phyloP scores from a whole-genome alignment of 768 basidiomycete genomes.

The Boletus rubropictus region DNA sequence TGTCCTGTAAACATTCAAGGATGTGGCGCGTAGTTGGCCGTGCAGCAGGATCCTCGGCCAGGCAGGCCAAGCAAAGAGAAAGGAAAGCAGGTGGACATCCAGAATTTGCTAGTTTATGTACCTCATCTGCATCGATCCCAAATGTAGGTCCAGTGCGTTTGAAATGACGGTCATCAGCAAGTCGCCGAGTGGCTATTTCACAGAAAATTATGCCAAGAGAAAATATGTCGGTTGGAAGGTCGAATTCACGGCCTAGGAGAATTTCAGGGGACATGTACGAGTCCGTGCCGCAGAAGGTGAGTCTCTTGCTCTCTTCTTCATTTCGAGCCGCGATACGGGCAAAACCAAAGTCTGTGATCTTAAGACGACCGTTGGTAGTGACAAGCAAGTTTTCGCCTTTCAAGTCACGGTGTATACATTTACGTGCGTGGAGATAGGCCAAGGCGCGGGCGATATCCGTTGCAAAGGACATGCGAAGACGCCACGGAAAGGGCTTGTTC shows the following conservation, averaged over 20 bases:
- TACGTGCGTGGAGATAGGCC: slow-evolving; percentile 94
- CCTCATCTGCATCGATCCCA: slow-evolving; percentile 70
- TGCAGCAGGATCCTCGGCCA: slow-evolving; percentile 52
- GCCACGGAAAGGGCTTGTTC: slow-evolving; percentile 82
- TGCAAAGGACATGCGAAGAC: slow-evolving; percentile 88
- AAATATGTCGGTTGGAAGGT: slow-evolving; percentile 91
- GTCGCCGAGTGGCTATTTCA: slow-evolving; percentile 76
- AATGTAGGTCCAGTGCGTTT: slow-evolving; percentile 77
- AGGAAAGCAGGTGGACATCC: slow-evolving; percentile 80
- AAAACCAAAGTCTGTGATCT: slow-evolving; percentile 99
- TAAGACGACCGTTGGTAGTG: slow-evolving; percentile 88
- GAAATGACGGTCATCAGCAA: slow-evolving; percentile 80
- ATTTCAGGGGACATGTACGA: slow-evolving; percentile 99
- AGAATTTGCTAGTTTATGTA: slow-evolving; percentile 56
- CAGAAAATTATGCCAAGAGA: slow-evolving; percentile 91
- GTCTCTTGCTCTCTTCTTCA: slow-evolving; percentile 79
- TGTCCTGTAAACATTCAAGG: slow-evolving; percentile 67
- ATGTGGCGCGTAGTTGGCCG: slow-evolving; percentile 78
- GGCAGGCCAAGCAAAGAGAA: slow-evolving; percentile 73
- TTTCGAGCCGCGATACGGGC: slow-evolving; percentile 91
- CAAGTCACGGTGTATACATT: slow-evolving; percentile 84
- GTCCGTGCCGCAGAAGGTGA: slow-evolving; percentile 86
- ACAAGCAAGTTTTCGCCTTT: slow-evolving; percentile 98
- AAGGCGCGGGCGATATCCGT: slow-evolving; percentile 91
- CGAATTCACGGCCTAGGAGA: slow-evolving; percentile 84